Percentiles rank a stretch among this genome's conserved stretches.
Conservation (phyloP, 306 rosid species). For the Cucurbita argyrosperma region DNA sequence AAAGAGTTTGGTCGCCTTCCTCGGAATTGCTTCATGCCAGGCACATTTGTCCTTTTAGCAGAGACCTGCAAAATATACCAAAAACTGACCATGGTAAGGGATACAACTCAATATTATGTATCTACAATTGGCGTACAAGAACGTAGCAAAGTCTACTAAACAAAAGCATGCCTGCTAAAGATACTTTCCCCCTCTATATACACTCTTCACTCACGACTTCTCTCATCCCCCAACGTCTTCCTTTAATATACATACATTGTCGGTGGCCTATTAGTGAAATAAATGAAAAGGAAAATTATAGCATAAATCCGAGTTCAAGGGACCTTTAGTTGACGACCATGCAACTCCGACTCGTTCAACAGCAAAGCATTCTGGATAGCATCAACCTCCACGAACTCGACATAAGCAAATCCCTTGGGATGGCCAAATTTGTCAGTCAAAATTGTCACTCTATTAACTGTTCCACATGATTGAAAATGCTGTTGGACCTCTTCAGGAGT, state of each 20-base stretch:
- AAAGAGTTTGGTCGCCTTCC: conserved; percentile 64
- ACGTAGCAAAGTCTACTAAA: neutral
- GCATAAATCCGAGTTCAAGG: neutral
- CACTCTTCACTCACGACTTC: neutral
- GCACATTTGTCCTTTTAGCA: conserved; percentile 86
- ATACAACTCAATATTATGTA: neutral
- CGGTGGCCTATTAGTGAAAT: neutral
- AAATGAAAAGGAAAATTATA: neutral
- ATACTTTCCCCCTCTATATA: neutral
- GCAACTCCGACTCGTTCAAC: conserved; percentile 90
- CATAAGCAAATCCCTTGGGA: conserved; percentile 97
- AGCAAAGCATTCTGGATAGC: conserved; percentile 90
- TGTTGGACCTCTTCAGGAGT: conserved; percentile 99
- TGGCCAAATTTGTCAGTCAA: conserved; percentile 99
- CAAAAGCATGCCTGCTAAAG: neutral
- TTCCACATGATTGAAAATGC: conserved; percentile 99
- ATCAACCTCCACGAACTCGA: conserved; percentile 90
- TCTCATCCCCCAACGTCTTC: neutral
- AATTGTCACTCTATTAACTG: conserved; percentile 95
- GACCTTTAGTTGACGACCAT: conserved; percentile 97
- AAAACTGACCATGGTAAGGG: conserved; percentile 7
- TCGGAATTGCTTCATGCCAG: conserved; percentile 80
- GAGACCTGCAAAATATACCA: conserved; percentile 54
- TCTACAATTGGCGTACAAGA: neutral
- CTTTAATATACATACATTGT: neutral